Conservation (phyloP, 768 basidiomycete species). For the Suillus subluteus region DNA sequence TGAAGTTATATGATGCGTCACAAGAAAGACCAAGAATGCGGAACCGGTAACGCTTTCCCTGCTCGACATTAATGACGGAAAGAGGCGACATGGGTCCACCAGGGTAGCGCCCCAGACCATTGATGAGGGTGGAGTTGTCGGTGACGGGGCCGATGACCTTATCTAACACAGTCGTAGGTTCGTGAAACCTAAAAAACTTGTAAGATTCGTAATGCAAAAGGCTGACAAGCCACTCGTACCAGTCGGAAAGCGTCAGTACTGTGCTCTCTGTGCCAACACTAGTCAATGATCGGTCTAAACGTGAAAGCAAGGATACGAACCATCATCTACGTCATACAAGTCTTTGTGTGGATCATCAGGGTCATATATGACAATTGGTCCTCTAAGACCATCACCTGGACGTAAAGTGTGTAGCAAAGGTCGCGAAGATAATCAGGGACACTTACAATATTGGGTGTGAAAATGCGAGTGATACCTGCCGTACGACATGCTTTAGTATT, state of each 20-base stretch:
- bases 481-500: constrained; percentile 13
- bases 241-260: constrained; percentile 47
- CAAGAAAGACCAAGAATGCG: constrained; percentile 41
- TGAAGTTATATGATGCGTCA: constrained; percentile 35
- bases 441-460: constrained; percentile 41
- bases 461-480: constrained; percentile 45
- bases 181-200: constrained; percentile 29
- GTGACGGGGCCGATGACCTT: constrained; percentile 21
- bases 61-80: constrained; percentile 41
- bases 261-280: constrained; percentile 38
- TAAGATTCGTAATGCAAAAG: neutral
- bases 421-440: constrained; percentile 26
- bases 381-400: constrained; percentile 42
- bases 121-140: constrained; percentile 45
- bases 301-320: constrained; percentile 25
- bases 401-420: neutral
- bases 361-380: constrained; percentile 50
- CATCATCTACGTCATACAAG: constrained; percentile 52
- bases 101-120: constrained; percentile 45
- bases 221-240: constrained; percentile 34
- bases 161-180: constrained; percentile 19
- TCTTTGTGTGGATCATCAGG: constrained; percentile 45
- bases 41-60: constrained; percentile 44
- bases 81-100: constrained; percentile 38
- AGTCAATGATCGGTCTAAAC: neutral